Percentiles rank a stretch among this genome's conserved stretches.
Evolutionary conservation across 108 stramenopile species (phyloP).

Genomic region (Fistulifera solaris): DNA sequence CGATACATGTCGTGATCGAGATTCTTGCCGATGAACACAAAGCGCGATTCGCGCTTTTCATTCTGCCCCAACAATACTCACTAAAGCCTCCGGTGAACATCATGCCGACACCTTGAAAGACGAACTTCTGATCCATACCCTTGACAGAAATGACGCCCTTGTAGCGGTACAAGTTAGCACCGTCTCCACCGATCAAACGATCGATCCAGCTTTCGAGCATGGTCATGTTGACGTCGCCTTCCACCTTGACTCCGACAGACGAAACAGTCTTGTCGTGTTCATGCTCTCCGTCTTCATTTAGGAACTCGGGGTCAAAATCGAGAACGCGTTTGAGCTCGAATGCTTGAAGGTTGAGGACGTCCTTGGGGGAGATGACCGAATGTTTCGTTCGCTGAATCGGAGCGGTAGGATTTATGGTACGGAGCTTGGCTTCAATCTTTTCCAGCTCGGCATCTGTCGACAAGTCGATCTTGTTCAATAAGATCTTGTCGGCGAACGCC

Average conservation of each 20-base stretch:
- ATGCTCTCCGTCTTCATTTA: slow-evolving; percentile 53
- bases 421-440: slow-evolving; percentile 34
- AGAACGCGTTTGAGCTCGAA: slow-evolving; percentile 69
- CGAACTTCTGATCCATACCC: slow-evolving; percentile 76
- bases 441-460: slow-evolving; percentile 26
- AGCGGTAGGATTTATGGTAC: slow-evolving; percentile 49
- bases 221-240: slow-evolving; percentile 53
- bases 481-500: slow-evolving; percentile 78
- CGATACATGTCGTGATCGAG: slow-evolving; percentile 48
- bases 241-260: slow-evolving; percentile 49
- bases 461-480: slow-evolving; percentile 83
- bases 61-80: slow-evolving; percentile 26
- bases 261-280: slow-evolving; percentile 64
- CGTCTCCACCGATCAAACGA: slow-evolving; percentile 66
- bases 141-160: slow-evolving; percentile 89
- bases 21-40: slow-evolving; percentile 90
- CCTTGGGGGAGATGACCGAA: slow-evolving; percentile 42
- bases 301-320: slow-evolving; percentile 82
- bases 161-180: slow-evolving; percentile 85
- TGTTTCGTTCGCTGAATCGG: slow-evolving; percentile 28
- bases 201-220: slow-evolving; percentile 59
- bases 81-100: slow-evolving; percentile 58
- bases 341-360: slow-evolving; percentile 69
- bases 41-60: slow-evolving; percentile 53
- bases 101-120: slow-evolving; percentile 94